Conservation (phyloP, 306 rosid species). For the Sophora flavescens region DNA sequence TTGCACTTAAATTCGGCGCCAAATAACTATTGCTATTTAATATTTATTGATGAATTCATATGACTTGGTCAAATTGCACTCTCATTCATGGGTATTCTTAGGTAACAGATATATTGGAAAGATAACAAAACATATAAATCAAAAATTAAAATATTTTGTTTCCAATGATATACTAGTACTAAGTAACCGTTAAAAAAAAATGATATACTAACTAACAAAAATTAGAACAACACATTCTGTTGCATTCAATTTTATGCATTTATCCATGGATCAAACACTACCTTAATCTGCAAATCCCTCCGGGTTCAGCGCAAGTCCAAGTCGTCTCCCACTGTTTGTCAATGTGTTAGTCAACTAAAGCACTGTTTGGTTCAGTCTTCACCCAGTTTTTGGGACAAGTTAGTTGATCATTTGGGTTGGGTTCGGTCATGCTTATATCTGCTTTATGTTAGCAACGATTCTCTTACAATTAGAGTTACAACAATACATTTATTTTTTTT, state of each 20-base stretch:
- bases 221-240: too few species aligned
- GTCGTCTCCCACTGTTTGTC: constrained; percentile 15
- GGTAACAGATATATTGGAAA: too few species aligned
- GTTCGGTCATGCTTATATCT: constrained; percentile 12
- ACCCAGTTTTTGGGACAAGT: neutral
- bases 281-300: neutral
- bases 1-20: constrained; percentile 38
- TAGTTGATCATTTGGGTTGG: constrained; percentile 14
- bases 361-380: constrained; percentile 21
- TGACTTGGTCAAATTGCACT: constrained; percentile 34
- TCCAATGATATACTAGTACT: too few species aligned
- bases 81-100: too few species aligned
- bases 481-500: neutral
- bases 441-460: neutral
- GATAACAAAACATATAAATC: too few species aligned
- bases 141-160: too few species aligned
- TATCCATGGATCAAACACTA: too few species aligned
- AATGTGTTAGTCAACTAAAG: neutral
- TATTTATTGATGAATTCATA: neutral
- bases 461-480: too few species aligned
- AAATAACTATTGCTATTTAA: constrained; percentile 22
- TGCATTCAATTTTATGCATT: too few species aligned
- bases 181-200: too few species aligned
- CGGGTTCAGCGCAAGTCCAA: neutral
- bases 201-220: too few species aligned